Evolutionary conservation across 306 rosid genomes (phyloP), one percentile per base, ranked within the genome.

Genomic region (Trifolium subterraneum): DNA sequence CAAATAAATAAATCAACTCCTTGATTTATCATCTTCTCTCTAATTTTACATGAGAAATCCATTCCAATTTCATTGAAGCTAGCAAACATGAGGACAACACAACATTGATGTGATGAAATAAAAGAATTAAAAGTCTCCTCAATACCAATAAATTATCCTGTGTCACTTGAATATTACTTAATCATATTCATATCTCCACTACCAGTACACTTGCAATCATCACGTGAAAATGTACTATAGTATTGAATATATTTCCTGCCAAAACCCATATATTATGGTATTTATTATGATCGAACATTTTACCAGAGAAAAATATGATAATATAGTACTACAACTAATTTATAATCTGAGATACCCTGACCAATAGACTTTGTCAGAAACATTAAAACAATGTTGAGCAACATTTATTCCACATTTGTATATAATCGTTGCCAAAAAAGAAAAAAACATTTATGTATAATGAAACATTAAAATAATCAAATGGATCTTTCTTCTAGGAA

Each of bases 171-270:
- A 20, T 47, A 29, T 14, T 25, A 41, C 14, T 25, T 42, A 22
- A 45, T 35, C 59, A 58, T 45, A 47, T 47, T 59, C 59, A 58
- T 47, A 47, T 48, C 54, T 48, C 10, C 20, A 56, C 50, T 29
- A 55, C 6, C 5, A 22, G 63, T 69, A 42, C 36, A 60, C 71
- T 47, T 60, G 45, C 61, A 45, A 77, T 35, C 71, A 77, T 77
- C 81, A 69, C 71, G 76, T 70, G 81, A 61, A 36, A 2, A 48
- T 70, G 71, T 77, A 70, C 56, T 36, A 59, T 15, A 66, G 9
- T 45, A 5, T 35, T 69, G 7, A 69, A 52, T 52, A 52, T 19
- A 33, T 22, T 50, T 77, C 69, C 13, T 41, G n/a, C 20, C 55
- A 68, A 77, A 41, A 68, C 31, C 70, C 35, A 27, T 56, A 56